Conservation (phyloP, 192 early-diverging fungal genomes). For the Backusella parvicylindrica region DNA sequence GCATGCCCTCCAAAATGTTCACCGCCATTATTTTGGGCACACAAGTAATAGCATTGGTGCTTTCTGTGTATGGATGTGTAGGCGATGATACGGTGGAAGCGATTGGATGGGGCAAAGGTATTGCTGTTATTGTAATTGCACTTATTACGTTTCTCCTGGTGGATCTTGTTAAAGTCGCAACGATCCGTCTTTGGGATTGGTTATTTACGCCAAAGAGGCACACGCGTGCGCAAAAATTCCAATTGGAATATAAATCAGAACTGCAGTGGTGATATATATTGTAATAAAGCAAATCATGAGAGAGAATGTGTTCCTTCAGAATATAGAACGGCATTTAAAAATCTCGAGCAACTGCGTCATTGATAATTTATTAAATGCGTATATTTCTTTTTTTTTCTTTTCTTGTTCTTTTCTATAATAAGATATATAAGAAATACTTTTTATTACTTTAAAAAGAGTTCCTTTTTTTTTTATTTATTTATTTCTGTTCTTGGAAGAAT, state of each 20-base stretch:
- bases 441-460: neutral
- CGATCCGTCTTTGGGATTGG: slow-evolving; percentile 1
- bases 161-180: slow-evolving; percentile 62
- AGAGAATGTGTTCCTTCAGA: too few relatives aligned
- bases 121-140: slow-evolving; percentile 52
- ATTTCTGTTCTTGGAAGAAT: neutral
- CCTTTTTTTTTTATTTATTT: neutral
- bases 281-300: neutral
- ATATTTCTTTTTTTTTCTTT: neutral
- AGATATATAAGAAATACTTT: too few relatives aligned
- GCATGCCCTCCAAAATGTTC: slow-evolving; percentile 52
- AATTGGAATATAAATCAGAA: neutral
- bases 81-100: slow-evolving; percentile 28
- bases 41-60: slow-evolving; percentile 64
- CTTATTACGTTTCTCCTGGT: slow-evolving; percentile 54
- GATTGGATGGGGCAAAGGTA: slow-evolving; percentile 46
- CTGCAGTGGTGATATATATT: neutral
- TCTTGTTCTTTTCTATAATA: neutral
- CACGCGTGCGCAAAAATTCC: neutral
- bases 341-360: too few relatives aligned
- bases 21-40: slow-evolving; percentile 59
- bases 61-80: slow-evolving; percentile 46
- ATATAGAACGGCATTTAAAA: too few relatives aligned
- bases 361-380: too few relatives aligned
- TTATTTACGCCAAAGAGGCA: neutral